Percentiles rank a stretch among this genome's conserved stretches.
phyloP scores from a whole-genome alignment of 495 filamentous ascomycete genomes.

The Sporormia fimetaria region DNA sequence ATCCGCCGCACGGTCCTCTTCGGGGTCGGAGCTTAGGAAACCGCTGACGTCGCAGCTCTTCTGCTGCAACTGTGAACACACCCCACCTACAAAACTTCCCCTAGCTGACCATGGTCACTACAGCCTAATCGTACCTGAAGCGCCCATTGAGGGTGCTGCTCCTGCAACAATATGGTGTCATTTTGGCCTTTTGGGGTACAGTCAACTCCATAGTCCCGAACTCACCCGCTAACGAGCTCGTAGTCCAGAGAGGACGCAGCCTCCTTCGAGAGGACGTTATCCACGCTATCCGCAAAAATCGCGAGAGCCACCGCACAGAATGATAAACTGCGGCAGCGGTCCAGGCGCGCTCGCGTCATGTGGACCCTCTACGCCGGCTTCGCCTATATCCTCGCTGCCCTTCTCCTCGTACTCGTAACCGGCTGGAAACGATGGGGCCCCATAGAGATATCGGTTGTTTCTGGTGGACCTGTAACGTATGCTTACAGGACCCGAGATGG shows the following conservation, averaged over 20 bases:
- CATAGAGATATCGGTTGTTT: slow-evolving; percentile 62
- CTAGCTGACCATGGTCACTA: too few relatives aligned
- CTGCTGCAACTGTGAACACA: background rate
- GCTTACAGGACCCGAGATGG: background rate
- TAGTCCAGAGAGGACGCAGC: slow-evolving; percentile 81
- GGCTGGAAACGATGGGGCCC: slow-evolving; percentile 72
- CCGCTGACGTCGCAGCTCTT: slow-evolving; percentile 15
- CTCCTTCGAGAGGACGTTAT: slow-evolving; percentile 82
- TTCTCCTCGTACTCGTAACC: slow-evolving; percentile 70
- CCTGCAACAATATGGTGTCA: slow-evolving; percentile 18
- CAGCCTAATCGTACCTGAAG: too few relatives aligned
- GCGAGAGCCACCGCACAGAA: slow-evolving; percentile 56
- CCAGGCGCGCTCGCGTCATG: slow-evolving; percentile 70
- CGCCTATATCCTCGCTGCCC: slow-evolving; percentile 72
- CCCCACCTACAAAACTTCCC: too few relatives aligned
- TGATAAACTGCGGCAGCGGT: slow-evolving; percentile 54
- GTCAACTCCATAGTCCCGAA: background rate
- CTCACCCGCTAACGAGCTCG: slow-evolving; percentile 1
- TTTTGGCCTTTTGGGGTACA: slow-evolving; percentile 26
- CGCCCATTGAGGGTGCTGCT: slow-evolving; percentile 13
- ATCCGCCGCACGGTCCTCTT: slow-evolving; percentile 9
- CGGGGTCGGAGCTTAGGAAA: too few relatives aligned
- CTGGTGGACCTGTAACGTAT: slow-evolving; percentile 70
- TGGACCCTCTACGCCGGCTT: slow-evolving; percentile 85
- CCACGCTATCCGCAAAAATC: slow-evolving; percentile 70